Evolutionary conservation across 2,329 filamentous ascomycete species (phyloP).

Genomic region (Scortechinia acanthostroma): DNA sequence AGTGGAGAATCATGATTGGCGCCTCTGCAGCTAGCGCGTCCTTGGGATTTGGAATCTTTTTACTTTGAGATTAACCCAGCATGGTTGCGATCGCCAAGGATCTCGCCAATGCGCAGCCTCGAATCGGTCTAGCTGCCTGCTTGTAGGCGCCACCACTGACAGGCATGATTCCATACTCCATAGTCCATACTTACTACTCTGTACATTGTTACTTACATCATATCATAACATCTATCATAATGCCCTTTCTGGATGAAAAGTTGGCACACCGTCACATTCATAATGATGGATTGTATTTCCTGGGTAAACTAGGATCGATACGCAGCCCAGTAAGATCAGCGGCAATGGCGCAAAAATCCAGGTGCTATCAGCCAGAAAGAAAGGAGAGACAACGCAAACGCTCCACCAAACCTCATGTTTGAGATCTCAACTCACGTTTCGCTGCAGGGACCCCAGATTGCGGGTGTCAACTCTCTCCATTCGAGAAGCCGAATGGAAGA

Average conservation of each 20-base stretch:
- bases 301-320: no score
- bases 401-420: neutral
- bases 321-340: neutral
- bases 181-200: no score
- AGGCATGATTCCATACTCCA: neutral
- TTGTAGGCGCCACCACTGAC: neutral
- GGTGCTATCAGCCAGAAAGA: neutral
- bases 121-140: neutral
- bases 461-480: neutral
- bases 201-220: no score
- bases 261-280: no score
- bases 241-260: no score
- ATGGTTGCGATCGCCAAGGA: neutral
- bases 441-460: neutral
- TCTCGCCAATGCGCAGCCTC: neutral
- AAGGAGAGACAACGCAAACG: neutral
- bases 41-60: conserved; percentile 1
- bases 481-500: neutral
- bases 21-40: no score
- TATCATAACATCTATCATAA: no score
- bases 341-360: neutral
- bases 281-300: no score
- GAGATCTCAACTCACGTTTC: neutral
- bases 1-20: no score
- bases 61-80: neutral